phyloP scores from a whole-genome alignment of 1,139 yeast species.

The Eremothecium coryli region DNA sequence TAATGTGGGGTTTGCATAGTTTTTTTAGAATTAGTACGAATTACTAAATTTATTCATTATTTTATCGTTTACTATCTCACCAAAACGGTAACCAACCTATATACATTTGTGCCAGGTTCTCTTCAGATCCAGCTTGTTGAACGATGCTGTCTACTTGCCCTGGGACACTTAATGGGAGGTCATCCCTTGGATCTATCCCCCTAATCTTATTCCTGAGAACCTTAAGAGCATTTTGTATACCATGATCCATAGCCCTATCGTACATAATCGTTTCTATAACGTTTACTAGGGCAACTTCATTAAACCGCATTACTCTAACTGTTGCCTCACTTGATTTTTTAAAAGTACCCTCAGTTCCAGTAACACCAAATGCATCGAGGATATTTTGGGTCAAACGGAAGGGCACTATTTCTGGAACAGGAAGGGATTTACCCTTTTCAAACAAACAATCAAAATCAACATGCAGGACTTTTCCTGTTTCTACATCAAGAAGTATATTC shows the following conservation, averaged over 20 bases:
- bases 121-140: slow-evolving; percentile 69
- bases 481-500: slow-evolving; percentile 66
- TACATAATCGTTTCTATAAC: slow-evolving; percentile 85
- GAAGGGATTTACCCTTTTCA: slow-evolving; percentile 52
- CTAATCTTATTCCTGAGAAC: slow-evolving; percentile 72
- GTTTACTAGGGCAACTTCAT: slow-evolving; percentile 86
- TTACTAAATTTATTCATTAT: no score
- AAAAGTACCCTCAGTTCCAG: slow-evolving; percentile 86
- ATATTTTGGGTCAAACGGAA: slow-evolving; percentile 83
- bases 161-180: slow-evolving; percentile 77
- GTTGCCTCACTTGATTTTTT: slow-evolving; percentile 83
- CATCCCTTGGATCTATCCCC: slow-evolving; percentile 77
- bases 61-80: no score
- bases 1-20: no score
- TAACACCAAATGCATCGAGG: slow-evolving; percentile 85
- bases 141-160: slow-evolving; percentile 90
- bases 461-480: slow-evolving; percentile 73
- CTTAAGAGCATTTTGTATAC: slow-evolving; percentile 46
- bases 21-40: no score
- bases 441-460: slow-evolving; percentile 96
- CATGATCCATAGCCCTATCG: slow-evolving; percentile 39
- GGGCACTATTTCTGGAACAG: slow-evolving; percentile 84
- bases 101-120: slow-evolving; percentile 75
- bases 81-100: slow-evolving; percentile 89
- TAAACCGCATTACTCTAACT: slow-evolving; percentile 56